These are phyloP conservation scores for Chrysanthemum lavandulifolium DNA, from an alignment of 129 eudicot species.

Conservation along the genomic window DNA sequence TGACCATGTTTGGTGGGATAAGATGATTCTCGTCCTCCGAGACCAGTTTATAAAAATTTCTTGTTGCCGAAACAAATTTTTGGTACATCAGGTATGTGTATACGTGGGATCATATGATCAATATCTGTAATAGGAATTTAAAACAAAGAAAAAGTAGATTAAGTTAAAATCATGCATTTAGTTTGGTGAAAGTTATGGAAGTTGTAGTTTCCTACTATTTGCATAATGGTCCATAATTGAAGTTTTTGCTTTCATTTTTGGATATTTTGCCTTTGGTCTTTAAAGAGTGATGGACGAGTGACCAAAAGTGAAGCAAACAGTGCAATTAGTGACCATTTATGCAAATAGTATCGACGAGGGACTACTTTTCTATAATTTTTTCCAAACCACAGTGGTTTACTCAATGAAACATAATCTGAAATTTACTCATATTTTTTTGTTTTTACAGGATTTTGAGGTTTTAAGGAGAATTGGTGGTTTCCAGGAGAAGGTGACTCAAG, in stretches of 20 bases:
- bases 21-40: slow-evolving; percentile 48
- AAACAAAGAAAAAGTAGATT: neutral
- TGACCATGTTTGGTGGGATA: slow-evolving; percentile 69
- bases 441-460: slow-evolving; percentile 75
- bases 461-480: slow-evolving; percentile 73
- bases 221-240: too few species aligned
- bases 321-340: too few species aligned
- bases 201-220: too few species aligned
- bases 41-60: slow-evolving; percentile 65
- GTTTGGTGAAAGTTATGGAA: too few species aligned
- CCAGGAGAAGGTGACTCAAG: slow-evolving; percentile 63
- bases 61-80: slow-evolving; percentile 54
- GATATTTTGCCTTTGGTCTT: too few species aligned
- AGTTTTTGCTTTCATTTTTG: too few species aligned
- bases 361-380: too few species aligned
- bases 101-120: slow-evolving; percentile 16
- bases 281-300: too few species aligned
- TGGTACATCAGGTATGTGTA: slow-evolving; percentile 57
- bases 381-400: too few species aligned
- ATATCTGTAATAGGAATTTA: neutral
- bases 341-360: too few species aligned
- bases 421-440: neutral
- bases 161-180: too few species aligned
- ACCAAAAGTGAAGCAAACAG: too few species aligned
- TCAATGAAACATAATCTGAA: neutral